Evolutionary conservation across 306 rosid species (phyloP), one percentile per base, ranked within the genome.

Genomic region (Quercus suber): DNA sequence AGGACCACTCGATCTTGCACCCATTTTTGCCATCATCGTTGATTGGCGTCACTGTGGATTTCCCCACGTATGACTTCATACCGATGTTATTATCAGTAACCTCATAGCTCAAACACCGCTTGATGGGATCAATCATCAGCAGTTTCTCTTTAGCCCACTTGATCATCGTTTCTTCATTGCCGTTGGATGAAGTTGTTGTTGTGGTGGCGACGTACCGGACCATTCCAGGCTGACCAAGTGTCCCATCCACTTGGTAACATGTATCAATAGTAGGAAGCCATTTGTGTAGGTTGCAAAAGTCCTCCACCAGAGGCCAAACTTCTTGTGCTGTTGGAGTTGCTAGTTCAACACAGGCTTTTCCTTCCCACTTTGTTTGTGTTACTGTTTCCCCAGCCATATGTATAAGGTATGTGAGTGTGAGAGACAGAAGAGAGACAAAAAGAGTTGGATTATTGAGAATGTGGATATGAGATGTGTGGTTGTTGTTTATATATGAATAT

Each of bases 121-220:
- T 71, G 58, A 82, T 4, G 2, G 93, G 88, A 79, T 92, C 95
- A 1, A 86, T 74, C 23, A 58, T 1, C 1, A 86, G 35, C 0
- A 92, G 85, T 82, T 77, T 89, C 88, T 92, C 97, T 33, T 84
- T 90, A 21, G 69, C 90, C 90, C 90, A 90, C 23, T 3, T 17
- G 55, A 76, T 33, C 6, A 64, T 73, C 5, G 76, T 3, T 43
- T 75, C 76, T 23, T 17, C 71, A 5, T 18, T 69, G 15, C 56
- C 78, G 64, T 21, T 2, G 43, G 64, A 43, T 1, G 78, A 52
- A 14, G 71, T 6, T 8, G 76, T 30, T 37, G 6, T 12, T 3
- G 72, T n/a, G 64, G 77, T 1, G 25, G 88, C 82, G 57, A 93
- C 90, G 71, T 86, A 85, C 15, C 93, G 89, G 33, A 79, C 55